These are phyloP conservation scores for Wickerhamiella sorbophila DNA, from an alignment of 805 yeast genomes.

Conservation along the genomic window DNA sequence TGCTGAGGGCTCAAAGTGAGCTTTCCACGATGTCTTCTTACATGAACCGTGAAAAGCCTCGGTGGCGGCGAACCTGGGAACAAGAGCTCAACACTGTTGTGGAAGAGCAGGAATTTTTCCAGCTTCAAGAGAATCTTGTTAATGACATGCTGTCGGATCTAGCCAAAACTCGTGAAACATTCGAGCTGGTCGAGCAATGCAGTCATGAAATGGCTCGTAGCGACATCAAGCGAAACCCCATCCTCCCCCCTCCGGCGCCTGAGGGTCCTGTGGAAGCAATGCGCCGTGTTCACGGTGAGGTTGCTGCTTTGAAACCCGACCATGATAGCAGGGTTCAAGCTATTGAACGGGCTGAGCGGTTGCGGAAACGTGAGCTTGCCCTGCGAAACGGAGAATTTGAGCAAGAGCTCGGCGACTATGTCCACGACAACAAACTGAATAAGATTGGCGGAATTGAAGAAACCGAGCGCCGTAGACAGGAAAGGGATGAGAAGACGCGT, in stretches of 20 bases:
- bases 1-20: constrained; percentile 39
- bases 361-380: constrained; percentile 57
- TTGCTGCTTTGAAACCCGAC: constrained; percentile 63
- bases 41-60: constrained; percentile 56
- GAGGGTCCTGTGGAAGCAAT: constrained; percentile 29
- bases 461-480: constrained; percentile 51
- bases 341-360: constrained; percentile 68
- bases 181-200: constrained; percentile 53
- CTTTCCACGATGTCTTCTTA: constrained; percentile 44
- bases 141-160: constrained; percentile 70
- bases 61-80: constrained; percentile 90
- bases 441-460: constrained; percentile 85
- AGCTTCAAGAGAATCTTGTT: constrained; percentile 75
- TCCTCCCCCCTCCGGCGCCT: constrained; percentile 22
- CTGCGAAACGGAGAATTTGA: constrained; percentile 54
- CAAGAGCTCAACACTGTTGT: constrained; percentile 76
- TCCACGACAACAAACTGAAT: constrained; percentile 59
- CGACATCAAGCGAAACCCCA: constrained; percentile 33
- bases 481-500: constrained; percentile 52
- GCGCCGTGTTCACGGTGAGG: constrained; percentile 47
- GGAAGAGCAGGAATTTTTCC: constrained; percentile 86
- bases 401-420: constrained; percentile 76
- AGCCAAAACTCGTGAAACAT: constrained; percentile 66
- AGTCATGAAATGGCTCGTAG: constrained; percentile 16
- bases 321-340: constrained; percentile 82